Conservation (phyloP, 495 filamentous ascomycete genomes). For the Talaromyces nanjingensis region DNA sequence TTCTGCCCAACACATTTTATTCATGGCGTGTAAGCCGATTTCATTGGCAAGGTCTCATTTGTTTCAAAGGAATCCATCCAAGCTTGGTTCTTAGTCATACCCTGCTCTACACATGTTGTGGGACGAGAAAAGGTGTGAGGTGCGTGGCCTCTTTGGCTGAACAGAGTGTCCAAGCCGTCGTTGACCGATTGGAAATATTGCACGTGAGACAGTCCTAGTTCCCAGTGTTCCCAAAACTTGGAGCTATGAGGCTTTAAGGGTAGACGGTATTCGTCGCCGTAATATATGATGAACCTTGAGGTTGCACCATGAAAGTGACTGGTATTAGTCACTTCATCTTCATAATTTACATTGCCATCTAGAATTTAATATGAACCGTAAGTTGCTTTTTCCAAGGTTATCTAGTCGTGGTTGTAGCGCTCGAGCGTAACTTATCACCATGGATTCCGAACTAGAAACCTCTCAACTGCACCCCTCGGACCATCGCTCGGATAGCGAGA, state of each 20-base stretch:
- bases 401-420: background rate
- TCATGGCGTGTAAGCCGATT: background rate
- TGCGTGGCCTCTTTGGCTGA: background rate
- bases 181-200: background rate
- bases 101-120: background rate
- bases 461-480: background rate
- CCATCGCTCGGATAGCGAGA: slow-evolving; percentile 1
- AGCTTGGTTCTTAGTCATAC: background rate
- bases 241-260: background rate
- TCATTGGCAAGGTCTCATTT: background rate
- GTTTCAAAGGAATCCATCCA: background rate
- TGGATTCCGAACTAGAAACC: background rate
- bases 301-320: background rate
- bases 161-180: background rate
- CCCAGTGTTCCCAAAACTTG: background rate
- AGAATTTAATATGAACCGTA: background rate
- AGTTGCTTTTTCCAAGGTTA: background rate
- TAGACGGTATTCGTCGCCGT: background rate
- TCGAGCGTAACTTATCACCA: background rate
- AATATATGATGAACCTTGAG: background rate
- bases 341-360: background rate
- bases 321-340: background rate
- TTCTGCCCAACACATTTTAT: background rate
- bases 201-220: background rate
- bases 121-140: background rate